Conservation (phyloP, 2,329 filamentous ascomycete genomes). For the Penicillium janthinellum region DNA sequence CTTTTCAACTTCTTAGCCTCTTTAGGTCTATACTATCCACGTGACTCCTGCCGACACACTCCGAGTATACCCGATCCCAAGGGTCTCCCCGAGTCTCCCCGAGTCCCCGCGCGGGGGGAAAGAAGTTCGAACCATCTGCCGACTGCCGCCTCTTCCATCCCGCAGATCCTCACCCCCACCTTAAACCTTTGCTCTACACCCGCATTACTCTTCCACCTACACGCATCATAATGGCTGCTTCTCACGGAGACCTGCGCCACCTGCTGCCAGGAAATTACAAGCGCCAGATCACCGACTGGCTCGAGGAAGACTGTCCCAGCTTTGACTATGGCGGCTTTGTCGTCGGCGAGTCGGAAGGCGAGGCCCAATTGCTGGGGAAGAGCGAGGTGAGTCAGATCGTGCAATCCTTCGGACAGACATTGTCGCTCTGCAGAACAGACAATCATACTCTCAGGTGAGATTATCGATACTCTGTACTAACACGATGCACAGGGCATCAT, state of each 20-base stretch:
- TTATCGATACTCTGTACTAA: not conserved
- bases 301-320: constrained; percentile 92
- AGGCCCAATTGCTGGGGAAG: constrained; percentile 59
- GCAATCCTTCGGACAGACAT: not conserved
- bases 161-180: constrained; percentile 5
- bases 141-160: not conserved
- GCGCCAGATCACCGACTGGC: constrained; percentile 76
- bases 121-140: not conserved
- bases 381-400: constrained; percentile 47
- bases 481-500: constrained; percentile 65
- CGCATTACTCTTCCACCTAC: not conserved
- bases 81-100: not conserved
- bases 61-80: too few species aligned
- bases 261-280: constrained; percentile 87
- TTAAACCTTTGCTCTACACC: not conserved
- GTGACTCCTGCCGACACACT: too few species aligned
- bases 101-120: constrained; percentile 1
- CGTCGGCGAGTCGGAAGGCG: constrained; percentile 63
- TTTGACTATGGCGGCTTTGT: constrained; percentile 98
- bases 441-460: not conserved
- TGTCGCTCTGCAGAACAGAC: not conserved
- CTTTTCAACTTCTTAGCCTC: not conserved
- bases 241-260: constrained; percentile 64
- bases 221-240: constrained; percentile 52
- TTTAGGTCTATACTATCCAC: not conserved